These are phyloP conservation scores for Solanum bulbocastanum DNA, from an alignment of 257 asterid species.

Conservation along the genomic window DNA sequence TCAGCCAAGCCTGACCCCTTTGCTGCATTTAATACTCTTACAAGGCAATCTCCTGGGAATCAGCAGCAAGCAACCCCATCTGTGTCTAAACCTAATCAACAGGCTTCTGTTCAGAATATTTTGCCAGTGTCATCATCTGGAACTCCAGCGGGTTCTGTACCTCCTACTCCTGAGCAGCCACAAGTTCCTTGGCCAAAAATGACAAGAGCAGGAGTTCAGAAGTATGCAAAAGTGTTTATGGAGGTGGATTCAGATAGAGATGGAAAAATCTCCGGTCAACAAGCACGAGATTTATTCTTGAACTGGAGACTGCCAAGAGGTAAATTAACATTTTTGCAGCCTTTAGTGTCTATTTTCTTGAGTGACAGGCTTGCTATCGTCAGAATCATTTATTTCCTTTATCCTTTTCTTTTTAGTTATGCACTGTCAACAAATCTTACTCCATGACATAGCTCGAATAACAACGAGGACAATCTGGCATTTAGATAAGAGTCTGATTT, in stretches of 20 bases:
- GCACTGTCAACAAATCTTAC: neutral
- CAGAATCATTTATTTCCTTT: neutral
- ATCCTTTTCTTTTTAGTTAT: neutral
- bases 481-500: neutral
- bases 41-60: conserved; percentile 39
- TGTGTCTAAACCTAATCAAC: conserved; percentile 50
- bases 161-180: conserved; percentile 42
- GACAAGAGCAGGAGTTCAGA: conserved; percentile 90
- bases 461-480: neutral
- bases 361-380: neutral
- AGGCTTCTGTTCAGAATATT: conserved; percentile 43
- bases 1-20: conserved; percentile 63
- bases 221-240: conserved; percentile 81
- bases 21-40: conserved; percentile 50
- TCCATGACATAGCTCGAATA: neutral
- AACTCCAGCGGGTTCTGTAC: conserved; percentile 31
- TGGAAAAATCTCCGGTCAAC: conserved; percentile 82
- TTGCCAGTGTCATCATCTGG: conserved; percentile 44
- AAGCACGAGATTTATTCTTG: conserved; percentile 85
- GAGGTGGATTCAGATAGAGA: conserved; percentile 87
- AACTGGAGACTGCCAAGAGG: conserved; percentile 98
- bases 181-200: conserved; percentile 89
- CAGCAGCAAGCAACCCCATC: conserved; percentile 44
- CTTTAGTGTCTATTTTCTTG: neutral
- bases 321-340: conserved; percentile 1